phyloP scores from a whole-genome alignment of 2,329 filamentous ascomycete species.

The Scedosporium aurantiacum region DNA sequence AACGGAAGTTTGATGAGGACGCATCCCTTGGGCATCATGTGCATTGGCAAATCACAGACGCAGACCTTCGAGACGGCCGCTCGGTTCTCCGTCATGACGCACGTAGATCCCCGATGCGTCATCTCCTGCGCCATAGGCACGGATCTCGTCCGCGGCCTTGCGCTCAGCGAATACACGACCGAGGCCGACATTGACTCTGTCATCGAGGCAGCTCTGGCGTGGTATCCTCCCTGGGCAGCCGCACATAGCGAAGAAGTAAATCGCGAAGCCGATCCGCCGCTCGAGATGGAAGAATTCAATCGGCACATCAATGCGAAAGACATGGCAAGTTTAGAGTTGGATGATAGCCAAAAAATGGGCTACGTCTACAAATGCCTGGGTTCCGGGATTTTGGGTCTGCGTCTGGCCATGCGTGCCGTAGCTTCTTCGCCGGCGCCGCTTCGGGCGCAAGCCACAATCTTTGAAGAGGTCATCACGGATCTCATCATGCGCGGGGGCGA shows the following conservation, averaged over 20 bases:
- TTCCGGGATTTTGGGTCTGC: slow-evolving; percentile 31
- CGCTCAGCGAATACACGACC: slow-evolving; percentile 29
- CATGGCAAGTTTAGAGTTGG: slow-evolving; percentile 30
- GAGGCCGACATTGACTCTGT: slow-evolving; percentile 29
- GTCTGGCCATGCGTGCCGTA: slow-evolving; percentile 28
- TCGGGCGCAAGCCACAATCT: slow-evolving; percentile 17
- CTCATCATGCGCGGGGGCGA: slow-evolving; percentile 41
- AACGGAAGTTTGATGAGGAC: slow-evolving; percentile 44
- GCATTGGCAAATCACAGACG: slow-evolving; percentile 25
- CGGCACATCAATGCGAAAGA: slow-evolving; percentile 25
- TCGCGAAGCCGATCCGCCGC: slow-evolving; percentile 18
- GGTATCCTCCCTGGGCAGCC: slow-evolving; percentile 19
- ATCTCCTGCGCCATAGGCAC: slow-evolving; percentile 36
- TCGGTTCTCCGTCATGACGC: slow-evolving; percentile 31
- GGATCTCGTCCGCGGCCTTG: slow-evolving; percentile 32
- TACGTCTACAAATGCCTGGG: slow-evolving; percentile 45
- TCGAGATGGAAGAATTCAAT: slow-evolving; percentile 30
- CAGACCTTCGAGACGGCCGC: slow-evolving; percentile 32
- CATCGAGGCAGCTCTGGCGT: slow-evolving; percentile 26
- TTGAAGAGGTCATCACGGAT: slow-evolving; percentile 35
- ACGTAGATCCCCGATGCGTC: slow-evolving; percentile 40
- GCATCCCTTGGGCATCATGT: slow-evolving; percentile 38
- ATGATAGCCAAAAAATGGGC: slow-evolving; percentile 33
- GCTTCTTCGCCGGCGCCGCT: slow-evolving; percentile 10
- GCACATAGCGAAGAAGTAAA: slow-evolving; percentile 10